Evolutionary conservation across 2,329 filamentous ascomycete genomes (phyloP).

Genomic region (Ophiostoma perfectum): DNA sequence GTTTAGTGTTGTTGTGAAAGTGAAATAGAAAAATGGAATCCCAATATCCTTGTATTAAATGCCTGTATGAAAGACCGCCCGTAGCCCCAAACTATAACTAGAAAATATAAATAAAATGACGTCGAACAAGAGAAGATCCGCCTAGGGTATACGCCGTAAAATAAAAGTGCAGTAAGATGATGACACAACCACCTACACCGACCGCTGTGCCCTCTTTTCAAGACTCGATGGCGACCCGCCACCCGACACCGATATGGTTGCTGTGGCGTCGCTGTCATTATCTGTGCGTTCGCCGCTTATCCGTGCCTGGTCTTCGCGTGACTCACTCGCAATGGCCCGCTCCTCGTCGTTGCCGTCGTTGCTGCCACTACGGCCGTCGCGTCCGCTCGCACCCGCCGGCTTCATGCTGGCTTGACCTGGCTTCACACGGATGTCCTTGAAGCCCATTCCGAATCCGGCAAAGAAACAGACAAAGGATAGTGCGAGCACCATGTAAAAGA

Average conservation of each 20-base stretch:
- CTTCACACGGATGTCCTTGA: constrained; percentile 38
- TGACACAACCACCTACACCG: neutral
- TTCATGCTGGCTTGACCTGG: neutral
- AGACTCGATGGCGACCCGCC: neutral
- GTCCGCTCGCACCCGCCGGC: neutral
- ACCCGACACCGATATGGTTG: neutral
- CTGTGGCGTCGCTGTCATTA: neutral
- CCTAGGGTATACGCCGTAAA: neutral
- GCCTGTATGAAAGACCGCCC: neutral
- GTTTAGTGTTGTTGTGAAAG: neutral
- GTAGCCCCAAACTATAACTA: neutral
- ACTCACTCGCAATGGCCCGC: neutral
- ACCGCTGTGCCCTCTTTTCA: neutral
- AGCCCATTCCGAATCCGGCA: constrained; percentile 42
- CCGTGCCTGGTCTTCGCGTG: neutral
- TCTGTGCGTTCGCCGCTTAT: neutral
- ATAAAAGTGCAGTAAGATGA: neutral
- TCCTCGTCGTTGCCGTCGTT: neutral
- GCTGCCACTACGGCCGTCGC: neutral
- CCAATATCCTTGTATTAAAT: neutral
- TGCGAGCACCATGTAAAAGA: constrained; percentile 39
- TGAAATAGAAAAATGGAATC: neutral
- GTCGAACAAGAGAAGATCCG: neutral
- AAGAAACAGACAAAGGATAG: constrained; percentile 35
- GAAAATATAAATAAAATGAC: neutral